phyloP scores from a whole-genome alignment of 352 stramenopile species.

The Phytophthora ramorum region DNA sequence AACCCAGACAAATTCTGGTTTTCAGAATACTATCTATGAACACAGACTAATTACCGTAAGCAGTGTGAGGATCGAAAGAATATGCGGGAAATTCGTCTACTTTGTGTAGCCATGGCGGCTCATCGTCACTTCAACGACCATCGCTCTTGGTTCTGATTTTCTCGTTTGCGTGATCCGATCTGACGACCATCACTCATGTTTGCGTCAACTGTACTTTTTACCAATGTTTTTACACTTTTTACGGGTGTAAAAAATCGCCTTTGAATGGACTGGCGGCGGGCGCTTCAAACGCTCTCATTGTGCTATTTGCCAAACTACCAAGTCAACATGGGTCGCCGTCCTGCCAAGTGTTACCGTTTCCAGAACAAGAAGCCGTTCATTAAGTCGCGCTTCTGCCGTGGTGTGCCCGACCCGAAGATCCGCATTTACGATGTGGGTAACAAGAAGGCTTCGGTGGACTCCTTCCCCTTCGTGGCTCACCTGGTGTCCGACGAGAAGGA shows the following conservation, averaged over 20 bases:
- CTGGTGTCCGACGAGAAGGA: constrained; percentile 95
- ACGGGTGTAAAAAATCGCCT: background rate
- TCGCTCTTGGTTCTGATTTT: no score
- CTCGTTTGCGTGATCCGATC: no score
- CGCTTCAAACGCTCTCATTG: constrained; percentile 21
- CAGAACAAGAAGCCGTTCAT: constrained; percentile 99
- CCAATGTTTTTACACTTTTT: background rate
- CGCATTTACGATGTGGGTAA: constrained; percentile 99
- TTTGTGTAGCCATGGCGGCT: no score
- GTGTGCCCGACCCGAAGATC: constrained; percentile 97
- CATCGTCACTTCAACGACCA: no score
- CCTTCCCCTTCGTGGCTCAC: constrained; percentile 99
- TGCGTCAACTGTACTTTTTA: background rate
- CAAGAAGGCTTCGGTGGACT: constrained; percentile 98
- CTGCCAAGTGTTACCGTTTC: constrained; percentile 99
- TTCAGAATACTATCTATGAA: no score
- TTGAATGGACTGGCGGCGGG: background rate
- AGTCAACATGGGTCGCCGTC: constrained; percentile 70
- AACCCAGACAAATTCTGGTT: no score
- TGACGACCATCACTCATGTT: no score
- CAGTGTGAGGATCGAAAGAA: no score
- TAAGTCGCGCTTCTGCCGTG: constrained; percentile 99
- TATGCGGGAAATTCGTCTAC: no score
- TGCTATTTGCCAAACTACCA: constrained; percentile 39
- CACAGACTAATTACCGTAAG: no score